Evolutionary conservation across 2,329 filamentous ascomycete genomes (phyloP).

Genomic region (Xylaria multiplex): DNA sequence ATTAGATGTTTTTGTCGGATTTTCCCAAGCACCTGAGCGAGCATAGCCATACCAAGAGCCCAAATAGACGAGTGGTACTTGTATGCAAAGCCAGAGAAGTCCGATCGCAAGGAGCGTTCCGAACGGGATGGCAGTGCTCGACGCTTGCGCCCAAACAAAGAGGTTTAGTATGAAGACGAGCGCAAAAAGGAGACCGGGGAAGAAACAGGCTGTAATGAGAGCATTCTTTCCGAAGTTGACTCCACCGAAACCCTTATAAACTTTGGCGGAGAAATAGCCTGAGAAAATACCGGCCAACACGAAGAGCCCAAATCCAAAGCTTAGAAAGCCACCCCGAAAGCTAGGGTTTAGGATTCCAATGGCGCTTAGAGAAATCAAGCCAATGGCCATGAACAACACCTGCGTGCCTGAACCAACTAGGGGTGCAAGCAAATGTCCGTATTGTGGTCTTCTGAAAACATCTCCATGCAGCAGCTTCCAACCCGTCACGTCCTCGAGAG

Average conservation of each 20-base stretch:
- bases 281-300: conserved; percentile 85
- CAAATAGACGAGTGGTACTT: conserved; percentile 83
- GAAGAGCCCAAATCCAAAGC: conserved; percentile 83
- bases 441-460: conserved; percentile 79
- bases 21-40: conserved; percentile 75
- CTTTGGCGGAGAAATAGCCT: conserved; percentile 84
- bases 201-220: conserved; percentile 77
- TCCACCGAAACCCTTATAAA: conserved; percentile 86
- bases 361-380: conserved; percentile 76
- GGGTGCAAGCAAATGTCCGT: conserved; percentile 79
- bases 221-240: conserved; percentile 79
- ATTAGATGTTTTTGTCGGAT: conserved; percentile 79
- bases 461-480: conserved; percentile 93
- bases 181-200: conserved; percentile 80
- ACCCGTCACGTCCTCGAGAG: conserved; percentile 81
- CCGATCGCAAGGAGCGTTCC: conserved; percentile 78
- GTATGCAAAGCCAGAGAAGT: conserved; percentile 84
- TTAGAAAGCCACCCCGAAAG: conserved; percentile 90
- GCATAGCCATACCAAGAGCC: conserved; percentile 82
- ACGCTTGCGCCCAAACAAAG: conserved; percentile 90
- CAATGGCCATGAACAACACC: conserved; percentile 81
- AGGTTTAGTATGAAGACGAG: conserved; percentile 84
- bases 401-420: conserved; percentile 88
- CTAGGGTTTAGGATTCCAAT: conserved; percentile 84
- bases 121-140: conserved; percentile 87